Base-by-base conservation (phyloP, 371 early-diverging fungal species). In the Mucor racemosus region DNA sequence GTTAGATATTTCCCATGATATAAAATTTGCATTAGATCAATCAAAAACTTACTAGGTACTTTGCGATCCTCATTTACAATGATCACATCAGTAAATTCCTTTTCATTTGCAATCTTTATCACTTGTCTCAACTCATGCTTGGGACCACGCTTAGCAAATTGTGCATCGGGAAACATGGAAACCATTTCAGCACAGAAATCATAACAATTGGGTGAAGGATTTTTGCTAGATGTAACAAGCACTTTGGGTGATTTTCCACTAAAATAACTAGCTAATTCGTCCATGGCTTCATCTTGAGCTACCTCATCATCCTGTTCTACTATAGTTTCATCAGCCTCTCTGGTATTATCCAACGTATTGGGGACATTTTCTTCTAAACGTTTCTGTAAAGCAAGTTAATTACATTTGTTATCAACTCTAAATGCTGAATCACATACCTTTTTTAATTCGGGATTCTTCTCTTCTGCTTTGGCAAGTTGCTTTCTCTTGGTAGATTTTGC, bases 231-330 rank as follows among this genome's bases (percentile, higher is more conserved):
- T 8, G 99, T 99, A 7, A 99, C 86, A n/a, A 97, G 78, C 35
- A 99, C 88, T 81, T 98, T 98, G 38, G 99, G 97, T 39, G 89
- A 74, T 61, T 88, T 75, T 33, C 96, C 97, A 55, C 81, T 86
- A 73, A 97, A 99, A 77, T 96, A 98, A 60, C 82, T 72, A 1
- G 96, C 88, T 78, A 97, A 94, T 77, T 99, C 99, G 72, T 99
- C 98, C 53, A 87, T 85, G 15, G 90, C 94, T 74, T 97, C 95
- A 57, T 96, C 97, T 38, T 91, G 79, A n/a, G 88, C 85, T 7
- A 96, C 93, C 73, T 91, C 93, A 13, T 90, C 92, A 44, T 92
- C 95, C 92, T 88, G 89, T 5, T 84, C 90, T 5, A 96, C 94
- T 58, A 97, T 86, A 0, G 97, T 97, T 60, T 97, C 98, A 73